Percentiles rank a stretch among this genome's conserved stretches.
phyloP scores from a whole-genome alignment of 2,329 filamentous ascomycete genomes.

The Arthrobotrys megalospora region DNA sequence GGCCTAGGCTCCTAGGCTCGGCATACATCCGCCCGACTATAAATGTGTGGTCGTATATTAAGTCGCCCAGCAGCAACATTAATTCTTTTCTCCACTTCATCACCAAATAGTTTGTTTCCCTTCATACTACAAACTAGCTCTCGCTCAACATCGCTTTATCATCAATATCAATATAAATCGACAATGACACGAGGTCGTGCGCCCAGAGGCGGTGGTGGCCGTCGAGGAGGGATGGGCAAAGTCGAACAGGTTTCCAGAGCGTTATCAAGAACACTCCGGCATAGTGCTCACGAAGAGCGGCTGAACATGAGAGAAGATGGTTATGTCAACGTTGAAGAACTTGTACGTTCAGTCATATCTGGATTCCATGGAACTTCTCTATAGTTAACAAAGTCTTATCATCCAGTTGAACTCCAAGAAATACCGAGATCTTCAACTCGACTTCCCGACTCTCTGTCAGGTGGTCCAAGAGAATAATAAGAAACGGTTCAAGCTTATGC shows the following conservation, averaged over 20 bases:
- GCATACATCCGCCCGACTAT: not conserved
- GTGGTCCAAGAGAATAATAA: slow-evolving; percentile 86
- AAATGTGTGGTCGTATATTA: not conserved
- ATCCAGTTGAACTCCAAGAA: slow-evolving; percentile 73
- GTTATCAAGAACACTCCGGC: slow-evolving; percentile 74
- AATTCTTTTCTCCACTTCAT: not conserved
- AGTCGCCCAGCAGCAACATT: not conserved
- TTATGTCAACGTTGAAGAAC: slow-evolving; percentile 74
- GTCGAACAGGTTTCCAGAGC: slow-evolving; percentile 68
- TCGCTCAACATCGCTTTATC: not conserved
- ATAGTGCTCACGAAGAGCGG: slow-evolving; percentile 75
- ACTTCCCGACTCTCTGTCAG: slow-evolving; percentile 79
- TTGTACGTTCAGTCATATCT: slow-evolving; percentile 67
- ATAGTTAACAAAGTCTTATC: slow-evolving; percentile 1
- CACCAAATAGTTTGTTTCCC: not conserved
- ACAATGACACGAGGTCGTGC: slow-evolving; percentile 23
- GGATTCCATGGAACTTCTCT: slow-evolving; percentile 1
- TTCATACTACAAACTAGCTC: not conserved
- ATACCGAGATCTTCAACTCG: slow-evolving; percentile 79
- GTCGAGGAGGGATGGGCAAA: slow-evolving; percentile 37
- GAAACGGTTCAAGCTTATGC: slow-evolving; percentile 87
- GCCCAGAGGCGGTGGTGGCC: slow-evolving; percentile 16
- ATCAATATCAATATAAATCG: not conserved
- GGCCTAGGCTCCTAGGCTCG: not conserved
- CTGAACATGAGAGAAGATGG: slow-evolving; percentile 74